Base-by-base conservation (phyloP, 345 rosid genomes). In the Leavenworthia alabamica region DNA sequence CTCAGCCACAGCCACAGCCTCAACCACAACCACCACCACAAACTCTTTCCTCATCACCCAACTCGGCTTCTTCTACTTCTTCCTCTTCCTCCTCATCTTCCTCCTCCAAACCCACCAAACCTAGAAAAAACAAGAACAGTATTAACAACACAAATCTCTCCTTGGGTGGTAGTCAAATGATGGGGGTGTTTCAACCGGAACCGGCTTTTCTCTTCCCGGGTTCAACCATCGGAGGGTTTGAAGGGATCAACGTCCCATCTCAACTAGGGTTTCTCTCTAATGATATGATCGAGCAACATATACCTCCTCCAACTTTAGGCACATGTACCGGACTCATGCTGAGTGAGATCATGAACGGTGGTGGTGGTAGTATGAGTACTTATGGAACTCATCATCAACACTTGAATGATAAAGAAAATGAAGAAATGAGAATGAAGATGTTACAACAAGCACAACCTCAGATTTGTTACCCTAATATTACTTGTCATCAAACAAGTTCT, bases 1-100 rank as follows among this genome's bases (percentile, higher is more conserved):
- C 64, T 6, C 80, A n/a, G n/a, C n/a, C n/a, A n/a, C n/a, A n/a
- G n/a, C n/a, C n/a, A n/a, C n/a, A n/a, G n/a, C n/a, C n/a, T n/a
- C n/a, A 76, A 24, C 27, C 41, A 20, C 75, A 58, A 4, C 65
- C 43, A 2, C 72, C 31, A 8, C 46, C 62, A 1, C 75, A 27
- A 22, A 42, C 55, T 11, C 75, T 37, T 37, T 37, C 41, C 16
- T 37, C 41, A n/a, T n/a, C n/a, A n/a, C 41, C 14, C n/a, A 24
- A 4, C 56, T 19, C 72, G 15, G 32, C 68, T 39, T 64, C 78
- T 50, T 58, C 78, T 35, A 43, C 91, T 9, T 74, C 83, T 0
- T 78, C 88, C 11, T 81, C 91, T 7, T 86, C 93, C 0, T 88
- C 98, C 8, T 83, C 96, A 3, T 79, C 83, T 1, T 83, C 96